Evolutionary conservation across 2,329 filamentous ascomycete genomes (phyloP).

Genomic region (Ceratocystis albifundus): DNA sequence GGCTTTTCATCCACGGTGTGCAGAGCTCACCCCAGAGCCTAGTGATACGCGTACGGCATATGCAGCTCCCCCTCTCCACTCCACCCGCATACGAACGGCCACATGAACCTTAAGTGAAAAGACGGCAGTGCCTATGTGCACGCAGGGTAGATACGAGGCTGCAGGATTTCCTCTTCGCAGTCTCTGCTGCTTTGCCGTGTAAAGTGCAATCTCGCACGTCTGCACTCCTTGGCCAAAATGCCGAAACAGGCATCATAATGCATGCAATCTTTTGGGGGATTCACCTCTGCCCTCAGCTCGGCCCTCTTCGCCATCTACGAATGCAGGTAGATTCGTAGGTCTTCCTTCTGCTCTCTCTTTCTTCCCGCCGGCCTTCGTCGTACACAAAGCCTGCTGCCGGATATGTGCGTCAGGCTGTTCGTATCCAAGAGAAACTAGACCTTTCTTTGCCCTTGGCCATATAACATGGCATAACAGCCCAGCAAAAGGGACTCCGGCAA

Average conservation of each 20-base stretch:
- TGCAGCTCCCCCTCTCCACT: neutral
- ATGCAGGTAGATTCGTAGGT: neutral
- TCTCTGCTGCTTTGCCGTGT: neutral
- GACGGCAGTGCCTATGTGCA: neutral
- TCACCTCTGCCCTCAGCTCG: too few species aligned
- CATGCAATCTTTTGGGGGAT: neutral
- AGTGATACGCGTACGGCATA: neutral
- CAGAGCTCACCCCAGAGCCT: neutral
- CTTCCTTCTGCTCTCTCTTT: neutral
- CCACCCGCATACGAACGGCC: neutral
- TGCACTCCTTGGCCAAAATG: neutral
- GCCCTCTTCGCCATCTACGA: neutral
- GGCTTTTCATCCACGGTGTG: neutral
- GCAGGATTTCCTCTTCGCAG: neutral
- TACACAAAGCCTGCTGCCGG: neutral
- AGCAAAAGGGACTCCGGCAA: neutral
- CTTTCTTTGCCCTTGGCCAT: neutral
- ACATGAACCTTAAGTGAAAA: neutral
- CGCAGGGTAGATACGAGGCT: neutral
- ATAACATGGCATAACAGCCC: neutral
- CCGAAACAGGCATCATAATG: neutral
- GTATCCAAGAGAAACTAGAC: neutral
- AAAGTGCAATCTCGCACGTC: neutral
- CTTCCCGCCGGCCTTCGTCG: neutral
- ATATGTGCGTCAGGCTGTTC: slow-evolving; percentile 1